Evolutionary conservation across 75 land plant genomes (phyloP).

Genomic region (Cunninghamia lanceolata): DNA sequence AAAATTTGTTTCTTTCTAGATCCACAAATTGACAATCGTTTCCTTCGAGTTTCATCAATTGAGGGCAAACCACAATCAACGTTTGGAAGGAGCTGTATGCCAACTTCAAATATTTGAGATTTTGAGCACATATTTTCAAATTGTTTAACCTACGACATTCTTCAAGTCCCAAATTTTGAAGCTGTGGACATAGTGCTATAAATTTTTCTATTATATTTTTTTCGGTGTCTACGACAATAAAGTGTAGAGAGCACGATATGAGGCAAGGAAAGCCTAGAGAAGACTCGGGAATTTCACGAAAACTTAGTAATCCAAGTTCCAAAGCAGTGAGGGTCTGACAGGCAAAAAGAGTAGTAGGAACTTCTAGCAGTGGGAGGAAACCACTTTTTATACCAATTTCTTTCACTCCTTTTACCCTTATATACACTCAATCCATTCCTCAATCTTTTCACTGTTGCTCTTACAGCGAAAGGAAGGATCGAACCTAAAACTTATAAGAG

Average conservation of each 20-base stretch:
- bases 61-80: not conserved
- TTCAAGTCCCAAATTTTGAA: not conserved
- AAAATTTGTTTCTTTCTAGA: not conserved
- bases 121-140: not conserved
- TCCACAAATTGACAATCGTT: not conserved
- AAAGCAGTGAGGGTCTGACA: not conserved
- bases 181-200: not conserved
- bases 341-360: not conserved
- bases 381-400: not conserved
- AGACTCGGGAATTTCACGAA: not conserved
- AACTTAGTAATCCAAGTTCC: not conserved
- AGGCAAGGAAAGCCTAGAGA: not conserved
- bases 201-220: not conserved
- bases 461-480: not conserved
- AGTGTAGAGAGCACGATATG: not conserved
- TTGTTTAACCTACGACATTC: not conserved
- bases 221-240: not conserved
- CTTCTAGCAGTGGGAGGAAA: not conserved
- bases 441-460: too few species aligned
- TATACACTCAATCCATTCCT: not conserved
- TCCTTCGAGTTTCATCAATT: not conserved
- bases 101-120: not conserved
- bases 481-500: not conserved
- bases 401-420: not conserved
- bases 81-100: not conserved